A percentile compares a stretch with the other conserved stretches of the same genome.
These are phyloP conservation scores for Xylariaceae sp. DNA, from an alignment of 2,329 filamentous ascomycete species.

Conservation along the genomic window DNA sequence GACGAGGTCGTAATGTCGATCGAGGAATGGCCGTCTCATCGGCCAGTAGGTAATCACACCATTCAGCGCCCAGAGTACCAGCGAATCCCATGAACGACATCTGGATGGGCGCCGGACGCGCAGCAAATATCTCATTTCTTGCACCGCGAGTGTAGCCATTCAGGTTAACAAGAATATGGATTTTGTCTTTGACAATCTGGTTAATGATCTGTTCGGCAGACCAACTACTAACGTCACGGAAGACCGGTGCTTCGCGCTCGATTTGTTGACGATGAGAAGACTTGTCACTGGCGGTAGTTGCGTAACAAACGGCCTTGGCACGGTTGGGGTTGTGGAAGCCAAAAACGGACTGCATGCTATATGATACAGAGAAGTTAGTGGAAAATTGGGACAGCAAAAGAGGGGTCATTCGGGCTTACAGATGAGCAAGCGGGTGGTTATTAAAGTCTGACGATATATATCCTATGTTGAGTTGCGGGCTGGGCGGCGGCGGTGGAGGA, in stretches of 20 bases:
- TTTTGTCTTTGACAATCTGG: conserved; percentile 81
- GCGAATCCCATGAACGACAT: conserved; percentile 99
- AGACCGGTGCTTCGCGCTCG: conserved; percentile 85
- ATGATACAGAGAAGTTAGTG: conserved; percentile 1
- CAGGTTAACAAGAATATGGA: conserved; percentile 95
- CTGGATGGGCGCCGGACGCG: conserved; percentile 88
- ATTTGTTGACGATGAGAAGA: conserved; percentile 90
- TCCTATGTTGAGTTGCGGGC: conserved; percentile 81
- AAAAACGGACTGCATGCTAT: conserved; percentile 93
- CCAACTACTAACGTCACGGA: conserved; percentile 86
- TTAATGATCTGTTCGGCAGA: conserved; percentile 76
- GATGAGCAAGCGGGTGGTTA: conserved; percentile 90
- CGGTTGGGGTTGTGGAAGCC: conserved; percentile 73
- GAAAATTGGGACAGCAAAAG: neutral
- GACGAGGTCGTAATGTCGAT: conserved; percentile 74
- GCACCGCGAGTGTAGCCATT: conserved; percentile 96
- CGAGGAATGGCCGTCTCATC: conserved; percentile 83
- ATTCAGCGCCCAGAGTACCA: conserved; percentile 90
- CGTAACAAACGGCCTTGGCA: conserved; percentile 89
- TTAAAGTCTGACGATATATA: conserved; percentile 99
- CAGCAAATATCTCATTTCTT: conserved; percentile 96
- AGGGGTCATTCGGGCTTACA: conserved; percentile 45
- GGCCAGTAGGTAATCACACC: conserved; percentile 96
- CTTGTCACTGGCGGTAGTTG: conserved; percentile 85
- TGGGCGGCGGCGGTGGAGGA: conserved; percentile 77